Conservation (phyloP, 306 rosid genomes). For the Trifolium subterraneum region DNA sequence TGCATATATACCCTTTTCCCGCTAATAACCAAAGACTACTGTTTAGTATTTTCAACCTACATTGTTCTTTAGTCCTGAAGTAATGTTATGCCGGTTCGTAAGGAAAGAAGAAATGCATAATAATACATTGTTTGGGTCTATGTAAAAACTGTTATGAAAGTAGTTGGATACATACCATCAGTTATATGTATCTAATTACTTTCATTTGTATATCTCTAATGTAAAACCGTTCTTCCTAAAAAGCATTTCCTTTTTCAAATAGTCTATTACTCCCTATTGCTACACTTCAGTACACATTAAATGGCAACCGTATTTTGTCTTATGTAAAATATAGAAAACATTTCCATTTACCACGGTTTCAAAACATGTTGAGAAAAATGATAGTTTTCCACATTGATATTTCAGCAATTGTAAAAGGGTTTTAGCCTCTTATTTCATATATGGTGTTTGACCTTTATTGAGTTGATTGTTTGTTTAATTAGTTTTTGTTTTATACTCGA, state of each 20-base stretch:
- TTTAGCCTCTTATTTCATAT: conserved; percentile 1
- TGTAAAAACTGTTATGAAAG: background rate
- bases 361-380: background rate
- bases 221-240: background rate
- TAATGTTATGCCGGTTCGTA: background rate
- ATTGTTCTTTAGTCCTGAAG: background rate
- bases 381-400: too few relatives aligned
- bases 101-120: background rate
- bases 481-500: too few relatives aligned
- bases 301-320: too few relatives aligned
- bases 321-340: background rate
- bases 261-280: background rate
- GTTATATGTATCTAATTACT: background rate
- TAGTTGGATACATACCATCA: too few relatives aligned
- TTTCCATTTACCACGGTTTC: conserved; percentile 1
- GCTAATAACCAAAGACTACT: background rate
- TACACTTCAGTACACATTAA: conserved; percentile 19
- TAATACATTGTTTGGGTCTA: background rate
- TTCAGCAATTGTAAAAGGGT: too few relatives aligned
- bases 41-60: background rate
- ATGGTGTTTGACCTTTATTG: background rate
- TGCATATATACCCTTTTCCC: background rate
- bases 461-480: too few relatives aligned
- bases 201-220: background rate
- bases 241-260: background rate